A percentile compares a stretch with the other conserved stretches of the same genome.
These are phyloP conservation scores for Calonectria crousiana DNA, from an alignment of 2,329 filamentous ascomycete genomes.

Conservation along the genomic window DNA sequence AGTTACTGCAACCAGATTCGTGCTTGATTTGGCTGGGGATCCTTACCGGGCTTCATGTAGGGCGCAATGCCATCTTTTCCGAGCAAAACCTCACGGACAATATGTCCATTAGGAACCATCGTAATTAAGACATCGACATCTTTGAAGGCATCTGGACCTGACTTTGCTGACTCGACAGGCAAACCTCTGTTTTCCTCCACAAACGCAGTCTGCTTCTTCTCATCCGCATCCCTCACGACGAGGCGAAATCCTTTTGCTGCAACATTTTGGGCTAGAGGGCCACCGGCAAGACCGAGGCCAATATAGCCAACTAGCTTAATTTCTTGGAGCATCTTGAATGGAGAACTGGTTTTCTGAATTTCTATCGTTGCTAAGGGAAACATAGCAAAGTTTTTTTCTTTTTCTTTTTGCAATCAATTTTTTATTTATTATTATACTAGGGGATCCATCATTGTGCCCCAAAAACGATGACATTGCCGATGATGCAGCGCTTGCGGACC, in stretches of 20 bases:
- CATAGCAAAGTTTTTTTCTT: background rate
- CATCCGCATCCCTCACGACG: background rate
- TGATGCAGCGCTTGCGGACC: background rate
- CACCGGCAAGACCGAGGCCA: background rate
- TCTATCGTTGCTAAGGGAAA: background rate
- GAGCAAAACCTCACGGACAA: background rate
- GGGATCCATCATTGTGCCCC: background rate
- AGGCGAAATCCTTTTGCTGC: background rate
- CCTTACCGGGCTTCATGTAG: slow-evolving; percentile 1
- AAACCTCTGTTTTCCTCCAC: background rate
- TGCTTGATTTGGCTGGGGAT: background rate
- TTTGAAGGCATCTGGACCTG: background rate
- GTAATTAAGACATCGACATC: background rate
- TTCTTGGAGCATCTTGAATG: background rate
- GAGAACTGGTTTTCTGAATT: background rate
- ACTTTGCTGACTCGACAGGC: background rate
- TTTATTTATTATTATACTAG: background rate
- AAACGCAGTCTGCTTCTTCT: background rate
- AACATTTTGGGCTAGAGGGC: slow-evolving; percentile 3
- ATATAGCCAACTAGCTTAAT: background rate
- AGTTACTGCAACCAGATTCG: background rate
- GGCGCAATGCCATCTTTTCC: background rate
- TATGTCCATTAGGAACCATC: background rate
- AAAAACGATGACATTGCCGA: background rate
- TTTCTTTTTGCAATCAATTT: background rate